Conservation (phyloP, 306 rosid genomes). For the Pterocarpus santalinus region DNA sequence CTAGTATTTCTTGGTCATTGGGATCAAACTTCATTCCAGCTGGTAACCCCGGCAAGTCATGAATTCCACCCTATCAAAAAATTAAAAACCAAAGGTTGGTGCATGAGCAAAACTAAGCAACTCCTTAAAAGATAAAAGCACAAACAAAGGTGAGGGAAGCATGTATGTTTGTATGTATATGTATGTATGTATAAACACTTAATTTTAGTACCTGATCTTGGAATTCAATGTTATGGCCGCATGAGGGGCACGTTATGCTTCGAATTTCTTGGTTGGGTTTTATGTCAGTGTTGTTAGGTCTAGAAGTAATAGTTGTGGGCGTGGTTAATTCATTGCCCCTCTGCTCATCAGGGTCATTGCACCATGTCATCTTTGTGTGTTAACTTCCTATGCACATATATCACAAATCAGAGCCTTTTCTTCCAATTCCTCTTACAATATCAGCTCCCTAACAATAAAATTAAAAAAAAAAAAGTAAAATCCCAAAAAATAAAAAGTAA, state of each 20-base stretch:
- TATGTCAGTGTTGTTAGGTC: background rate
- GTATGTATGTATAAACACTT: background rate
- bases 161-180: too few relatives aligned
- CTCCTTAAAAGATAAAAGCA: background rate
- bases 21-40: conserved; percentile 96
- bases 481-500: background rate
- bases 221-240: conserved; percentile 69
- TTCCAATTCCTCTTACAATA: conserved; percentile 50
- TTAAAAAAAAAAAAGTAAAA: background rate
- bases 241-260: conserved; percentile 74
- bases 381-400: conserved; percentile 49
- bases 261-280: conserved; percentile 49
- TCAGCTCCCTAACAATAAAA: background rate
- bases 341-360: conserved; percentile 69
- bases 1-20: conserved; percentile 79
- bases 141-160: background rate
- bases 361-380: conserved; percentile 69
- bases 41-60: conserved; percentile 83
- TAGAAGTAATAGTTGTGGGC: conserved; percentile 30
- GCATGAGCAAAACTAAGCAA: background rate
- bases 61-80: conserved; percentile 57
- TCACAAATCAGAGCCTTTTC: conserved; percentile 50
- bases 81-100: too few relatives aligned
- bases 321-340: conserved; percentile 46
- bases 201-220: conserved; percentile 68